These are phyloP conservation scores for Rhodosporidiobolus sp. DNA, from an alignment of 768 basidiomycete species.

Conservation along the genomic window DNA sequence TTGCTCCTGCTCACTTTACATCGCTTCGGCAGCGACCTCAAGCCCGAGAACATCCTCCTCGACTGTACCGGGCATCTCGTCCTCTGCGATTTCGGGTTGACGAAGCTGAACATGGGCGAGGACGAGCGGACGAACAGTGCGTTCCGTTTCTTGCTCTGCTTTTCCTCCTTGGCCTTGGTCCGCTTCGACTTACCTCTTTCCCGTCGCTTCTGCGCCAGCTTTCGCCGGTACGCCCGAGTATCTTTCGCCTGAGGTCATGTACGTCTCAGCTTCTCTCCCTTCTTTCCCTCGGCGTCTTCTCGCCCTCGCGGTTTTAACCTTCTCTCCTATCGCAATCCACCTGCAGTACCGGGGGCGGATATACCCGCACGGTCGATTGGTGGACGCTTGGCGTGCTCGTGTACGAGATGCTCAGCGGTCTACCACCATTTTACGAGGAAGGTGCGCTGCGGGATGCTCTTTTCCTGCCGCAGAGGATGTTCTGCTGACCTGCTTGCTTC, in stretches of 20 bases:
- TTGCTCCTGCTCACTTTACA: neutral
- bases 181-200: neutral
- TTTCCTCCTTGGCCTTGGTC: neutral
- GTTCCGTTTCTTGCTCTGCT: conserved; percentile 26
- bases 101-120: conserved; percentile 82
- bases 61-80: conserved; percentile 98
- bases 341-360: too few relatives aligned
- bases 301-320: too few relatives aligned
- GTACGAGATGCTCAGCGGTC: conserved; percentile 88
- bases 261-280: conserved; percentile 54
- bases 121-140: conserved; percentile 85
- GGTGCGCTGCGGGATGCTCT: too few relatives aligned
- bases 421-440: conserved; percentile 97
- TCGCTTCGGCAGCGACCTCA: conserved; percentile 66
- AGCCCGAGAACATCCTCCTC: conserved; percentile 94
- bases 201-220: conserved; percentile 48
- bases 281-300: conserved; percentile 69
- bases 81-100: conserved; percentile 81
- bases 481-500: too few relatives aligned
- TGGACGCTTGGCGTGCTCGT: conserved; percentile 91
- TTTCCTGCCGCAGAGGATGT: too few relatives aligned
- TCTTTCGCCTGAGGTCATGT: conserved; percentile 64
- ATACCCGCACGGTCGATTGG: conserved; percentile 68
- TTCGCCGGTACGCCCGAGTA: conserved; percentile 99
- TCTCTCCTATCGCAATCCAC: too few relatives aligned